These are phyloP conservation scores for Fusarium cicatricum DNA, from an alignment of 2,329 filamentous ascomycete species.

Conservation along the genomic window DNA sequence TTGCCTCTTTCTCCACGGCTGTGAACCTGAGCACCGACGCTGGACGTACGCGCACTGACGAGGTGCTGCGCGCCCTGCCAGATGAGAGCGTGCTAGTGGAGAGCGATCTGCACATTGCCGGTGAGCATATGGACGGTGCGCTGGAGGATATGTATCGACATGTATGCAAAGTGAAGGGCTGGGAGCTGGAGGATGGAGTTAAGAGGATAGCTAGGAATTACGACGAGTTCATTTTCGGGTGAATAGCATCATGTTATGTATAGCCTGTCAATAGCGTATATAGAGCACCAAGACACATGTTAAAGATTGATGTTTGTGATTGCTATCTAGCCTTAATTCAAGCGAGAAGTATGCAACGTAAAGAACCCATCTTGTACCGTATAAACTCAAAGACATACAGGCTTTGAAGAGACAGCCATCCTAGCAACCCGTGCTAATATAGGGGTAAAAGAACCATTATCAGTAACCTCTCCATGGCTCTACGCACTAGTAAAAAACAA, in stretches of 20 bases:
- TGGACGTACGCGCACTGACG: constrained; percentile 60
- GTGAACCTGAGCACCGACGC: constrained; percentile 75
- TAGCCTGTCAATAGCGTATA: background rate
- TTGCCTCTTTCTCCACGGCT: constrained; percentile 85
- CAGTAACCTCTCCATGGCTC: constrained; percentile 10
- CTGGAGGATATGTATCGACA: constrained; percentile 79
- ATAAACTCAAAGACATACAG: too few species aligned
- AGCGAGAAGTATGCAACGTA: constrained; percentile 4
- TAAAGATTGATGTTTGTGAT: constrained; percentile 28
- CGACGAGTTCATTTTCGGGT: constrained; percentile 76
- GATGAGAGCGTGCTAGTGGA: constrained; percentile 84
- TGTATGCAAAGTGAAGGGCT: constrained; percentile 80
- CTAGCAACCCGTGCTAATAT: background rate
- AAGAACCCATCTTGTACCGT: too few species aligned
- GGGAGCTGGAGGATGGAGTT: constrained; percentile 77
- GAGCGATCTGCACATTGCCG: constrained; percentile 88
- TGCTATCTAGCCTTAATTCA: constrained; percentile 17
- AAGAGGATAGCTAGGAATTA: constrained; percentile 76
- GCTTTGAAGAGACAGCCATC: too few species aligned
- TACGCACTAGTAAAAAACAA: constrained; percentile 18
- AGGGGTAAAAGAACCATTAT: background rate
- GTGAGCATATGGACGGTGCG: constrained; percentile 78
- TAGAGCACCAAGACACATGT: constrained; percentile 8
- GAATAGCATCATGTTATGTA: constrained; percentile 1
- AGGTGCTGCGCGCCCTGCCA: constrained; percentile 76